Conservation (phyloP, 1,284 basidiomycete genomes). For the Heterobasidion irregulare region DNA sequence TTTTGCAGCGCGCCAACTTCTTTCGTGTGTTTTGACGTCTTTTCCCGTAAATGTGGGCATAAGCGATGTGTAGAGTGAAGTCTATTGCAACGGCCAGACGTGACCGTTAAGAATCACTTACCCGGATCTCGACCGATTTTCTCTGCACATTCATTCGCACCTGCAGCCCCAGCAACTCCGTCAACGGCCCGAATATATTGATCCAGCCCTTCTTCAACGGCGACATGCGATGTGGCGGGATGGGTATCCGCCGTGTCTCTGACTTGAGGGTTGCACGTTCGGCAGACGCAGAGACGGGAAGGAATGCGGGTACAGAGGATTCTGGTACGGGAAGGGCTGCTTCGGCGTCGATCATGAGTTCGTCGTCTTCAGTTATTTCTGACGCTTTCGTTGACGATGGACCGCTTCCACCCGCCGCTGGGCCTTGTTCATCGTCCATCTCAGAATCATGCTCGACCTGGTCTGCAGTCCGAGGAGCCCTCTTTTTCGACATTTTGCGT, state of each 20-base stretch:
- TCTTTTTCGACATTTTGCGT: conserved; percentile 43
- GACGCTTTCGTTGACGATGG: conserved; percentile 8
- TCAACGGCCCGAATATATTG: conserved; percentile 92
- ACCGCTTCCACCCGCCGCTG: conserved; percentile 5
- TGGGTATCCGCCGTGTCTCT: conserved; percentile 77
- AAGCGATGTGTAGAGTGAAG: not conserved
- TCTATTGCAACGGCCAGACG: conserved; percentile 3
- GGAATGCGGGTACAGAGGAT: conserved; percentile 52
- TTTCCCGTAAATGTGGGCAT: not conserved
- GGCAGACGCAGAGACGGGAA: conserved; percentile 51
- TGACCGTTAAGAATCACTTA: conserved; percentile 21
- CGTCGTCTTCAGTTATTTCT: conserved; percentile 32
- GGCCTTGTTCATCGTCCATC: conserved; percentile 22
- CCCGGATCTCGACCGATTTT: conserved; percentile 87
- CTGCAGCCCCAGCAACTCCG: conserved; percentile 90
- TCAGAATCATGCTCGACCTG: conserved; percentile 24
- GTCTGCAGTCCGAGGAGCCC: conserved; percentile 23
- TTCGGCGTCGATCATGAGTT: conserved; percentile 55
- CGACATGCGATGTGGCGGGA: conserved; percentile 96
- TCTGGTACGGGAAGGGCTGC: conserved; percentile 21
- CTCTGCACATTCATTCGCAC: conserved; percentile 94
- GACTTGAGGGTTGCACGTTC: conserved; percentile 56
- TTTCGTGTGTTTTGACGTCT: conserved; percentile 95
- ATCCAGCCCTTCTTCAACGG: conserved; percentile 98
- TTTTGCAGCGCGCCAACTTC: conserved; percentile 91